Percentiles rank a stretch among this genome's conserved stretches.
Conservation (phyloP, 176 grass and related monocot species). For the Hyparrhenia diplandra region DNA sequence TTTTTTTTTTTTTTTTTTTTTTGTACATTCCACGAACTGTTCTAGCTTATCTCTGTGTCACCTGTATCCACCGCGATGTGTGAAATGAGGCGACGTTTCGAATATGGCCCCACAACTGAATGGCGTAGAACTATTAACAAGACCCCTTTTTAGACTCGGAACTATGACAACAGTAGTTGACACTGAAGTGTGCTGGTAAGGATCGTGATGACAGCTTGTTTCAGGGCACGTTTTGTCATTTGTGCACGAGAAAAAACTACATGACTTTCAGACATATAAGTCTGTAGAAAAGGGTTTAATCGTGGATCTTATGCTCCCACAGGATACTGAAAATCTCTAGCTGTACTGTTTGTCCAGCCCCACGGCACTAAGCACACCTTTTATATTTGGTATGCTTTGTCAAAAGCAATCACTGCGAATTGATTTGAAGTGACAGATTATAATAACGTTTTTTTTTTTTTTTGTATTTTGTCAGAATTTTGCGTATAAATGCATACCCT, state of each 20-base stretch:
- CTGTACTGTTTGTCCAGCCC: constrained; percentile 4
- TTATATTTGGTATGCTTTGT: constrained; percentile 14
- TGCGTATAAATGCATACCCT: not conserved
- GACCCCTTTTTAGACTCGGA: not conserved
- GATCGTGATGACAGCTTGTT: not conserved
- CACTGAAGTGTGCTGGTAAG: not conserved
- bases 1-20: too few relatives aligned
- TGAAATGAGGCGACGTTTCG: not conserved
- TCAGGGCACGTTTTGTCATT: constrained; percentile 3
- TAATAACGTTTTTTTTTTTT: not conserved
- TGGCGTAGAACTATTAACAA: constrained; percentile 1
- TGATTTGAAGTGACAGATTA: not conserved
- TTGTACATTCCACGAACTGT: too few relatives aligned
- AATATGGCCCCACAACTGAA: not conserved
- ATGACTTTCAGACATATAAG: not conserved
- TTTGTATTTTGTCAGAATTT: not conserved
- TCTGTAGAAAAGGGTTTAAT: not conserved
- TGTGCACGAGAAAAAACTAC: not conserved
- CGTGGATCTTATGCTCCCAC: constrained; percentile 21
- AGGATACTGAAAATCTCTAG: constrained; percentile 10
- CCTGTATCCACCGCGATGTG: not conserved
- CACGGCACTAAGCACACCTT: constrained; percentile 3
- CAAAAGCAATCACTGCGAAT: constrained; percentile 12
- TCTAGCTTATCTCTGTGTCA: too few relatives aligned
- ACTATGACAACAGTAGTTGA: constrained; percentile 2